Conservation (phyloP, 1,284 basidiomycete species). For the Ustilago sp. region DNA sequence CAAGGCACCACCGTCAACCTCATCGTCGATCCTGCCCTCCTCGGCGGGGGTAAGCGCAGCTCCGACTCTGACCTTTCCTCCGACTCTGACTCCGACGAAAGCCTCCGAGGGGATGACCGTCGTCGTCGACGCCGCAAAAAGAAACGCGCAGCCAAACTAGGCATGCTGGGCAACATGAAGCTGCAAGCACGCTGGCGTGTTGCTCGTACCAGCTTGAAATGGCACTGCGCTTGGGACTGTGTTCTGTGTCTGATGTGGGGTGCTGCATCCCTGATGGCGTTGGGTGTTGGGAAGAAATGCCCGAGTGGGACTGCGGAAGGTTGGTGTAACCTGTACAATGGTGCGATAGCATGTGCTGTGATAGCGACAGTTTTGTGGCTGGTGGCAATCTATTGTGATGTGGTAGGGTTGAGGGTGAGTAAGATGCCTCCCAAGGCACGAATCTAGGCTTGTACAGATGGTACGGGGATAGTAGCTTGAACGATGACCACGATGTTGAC, state of each 20-base stretch:
- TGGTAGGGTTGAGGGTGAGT: slow-evolving; percentile 35
- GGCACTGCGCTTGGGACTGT: slow-evolving; percentile 50
- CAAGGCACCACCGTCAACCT: slow-evolving; percentile 55
- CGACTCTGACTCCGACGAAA: slow-evolving; percentile 29
- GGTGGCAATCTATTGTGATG: slow-evolving; percentile 49
- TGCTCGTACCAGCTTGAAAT: slow-evolving; percentile 47
- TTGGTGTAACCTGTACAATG: slow-evolving; percentile 60
- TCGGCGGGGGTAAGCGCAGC: slow-evolving; percentile 22
- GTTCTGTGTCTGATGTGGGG: slow-evolving; percentile 52
- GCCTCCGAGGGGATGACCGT: slow-evolving; percentile 28
- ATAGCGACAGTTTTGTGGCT: slow-evolving; percentile 30
- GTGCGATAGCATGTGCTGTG: slow-evolving; percentile 51
- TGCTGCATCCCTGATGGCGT: slow-evolving; percentile 41
- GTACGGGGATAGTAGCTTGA: background rate
- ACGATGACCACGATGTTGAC: slow-evolving; percentile 3
- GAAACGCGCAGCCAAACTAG: slow-evolving; percentile 29
- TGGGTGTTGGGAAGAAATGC: slow-evolving; percentile 51
- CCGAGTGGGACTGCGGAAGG: slow-evolving; percentile 39
- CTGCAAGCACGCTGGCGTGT: slow-evolving; percentile 47
- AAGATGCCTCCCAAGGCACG: slow-evolving; percentile 35
- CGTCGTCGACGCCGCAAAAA: slow-evolving; percentile 35
- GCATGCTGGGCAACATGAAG: slow-evolving; percentile 49
- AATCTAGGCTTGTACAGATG: slow-evolving; percentile 4
- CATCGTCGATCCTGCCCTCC: slow-evolving; percentile 55
- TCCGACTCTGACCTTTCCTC: slow-evolving; percentile 12